Conservation (phyloP, 768 basidiomycete species). For the Coprinopsis sp. region DNA sequence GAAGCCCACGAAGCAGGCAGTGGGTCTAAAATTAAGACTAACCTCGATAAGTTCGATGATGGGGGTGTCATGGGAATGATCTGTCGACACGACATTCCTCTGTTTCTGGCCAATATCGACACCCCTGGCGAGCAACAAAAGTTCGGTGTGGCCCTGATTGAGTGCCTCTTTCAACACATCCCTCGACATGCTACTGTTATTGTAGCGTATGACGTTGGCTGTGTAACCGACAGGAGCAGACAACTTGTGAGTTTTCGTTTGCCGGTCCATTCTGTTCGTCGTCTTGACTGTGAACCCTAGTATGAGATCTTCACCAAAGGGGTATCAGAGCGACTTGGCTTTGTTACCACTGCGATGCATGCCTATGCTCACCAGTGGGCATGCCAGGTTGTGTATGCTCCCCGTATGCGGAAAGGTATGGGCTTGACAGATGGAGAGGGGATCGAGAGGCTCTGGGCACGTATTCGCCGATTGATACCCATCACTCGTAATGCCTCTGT, state of each 20-base stretch:
- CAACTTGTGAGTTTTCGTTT: conserved; percentile 16
- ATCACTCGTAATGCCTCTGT: conserved; percentile 27
- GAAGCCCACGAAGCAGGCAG: conserved; percentile 26
- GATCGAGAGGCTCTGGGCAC: conserved; percentile 30
- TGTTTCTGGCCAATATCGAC: conserved; percentile 12
- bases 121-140: conserved; percentile 35
- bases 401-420: conserved; percentile 21
- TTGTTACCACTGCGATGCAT: conserved; percentile 34
- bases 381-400: conserved; percentile 30
- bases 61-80: conserved; percentile 9
- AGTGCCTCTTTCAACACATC: conserved; percentile 23
- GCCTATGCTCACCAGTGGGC: conserved; percentile 26
- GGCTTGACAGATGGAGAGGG: conserved; percentile 32
- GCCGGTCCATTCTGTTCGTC: conserved; percentile 12
- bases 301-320: too few relatives aligned
- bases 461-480: conserved; percentile 26
- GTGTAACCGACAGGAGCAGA: conserved; percentile 23
- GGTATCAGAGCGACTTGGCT: conserved; percentile 17
- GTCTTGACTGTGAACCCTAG: conserved; percentile 24
- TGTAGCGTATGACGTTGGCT: conserved; percentile 27
- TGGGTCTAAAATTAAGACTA: conserved; percentile 16
- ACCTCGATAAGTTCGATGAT: conserved; percentile 1
- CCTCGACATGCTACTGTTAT: conserved; percentile 20
- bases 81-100: conserved; percentile 7
- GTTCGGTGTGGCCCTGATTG: conserved; percentile 30